Evolutionary conservation across 495 filamentous ascomycete genomes (phyloP), one percentile per base, ranked within the genome.

Genomic region (Podospora sp.): DNA sequence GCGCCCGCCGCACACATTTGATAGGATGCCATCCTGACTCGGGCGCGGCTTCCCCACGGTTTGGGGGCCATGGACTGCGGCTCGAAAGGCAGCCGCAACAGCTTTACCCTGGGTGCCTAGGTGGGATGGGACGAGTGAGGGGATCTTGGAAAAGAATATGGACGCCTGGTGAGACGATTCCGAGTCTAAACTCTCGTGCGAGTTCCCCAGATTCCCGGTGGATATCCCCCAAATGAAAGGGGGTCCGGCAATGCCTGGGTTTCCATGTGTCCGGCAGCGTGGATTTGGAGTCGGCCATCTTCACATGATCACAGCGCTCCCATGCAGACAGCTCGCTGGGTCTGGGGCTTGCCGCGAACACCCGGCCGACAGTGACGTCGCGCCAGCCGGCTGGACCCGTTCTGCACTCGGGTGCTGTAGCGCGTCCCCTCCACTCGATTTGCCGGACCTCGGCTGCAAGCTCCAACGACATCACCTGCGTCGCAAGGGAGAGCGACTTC

Each of bases 371-470:
- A 52, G 61, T 63, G 61, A 63, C 61, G 61, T 63, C 61, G 59
- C 29, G 59, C 20, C 57, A 25, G 29, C 59, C 59, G 59, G 59
- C 59, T 49, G 27, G 21, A 62, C 59, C 59, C 59, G 59, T 22
- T n/a, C 58, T 20, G 59, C 35, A 25, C 57, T 14, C 29, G 24
- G 14, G 33, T 22, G 21, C 25, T 29, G n/a, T 62, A 55, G 49
- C 63, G 52, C 36, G 33, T n/a, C 63, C 63, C 63, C 63, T 65
- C 61, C 46, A 62, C 46, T 51, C 25, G 40, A 20, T 51, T 20
- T 27, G 29, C 51, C 52, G 63, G 63, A 65, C 63, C 63, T 65
- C 63, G 63, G 63, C 63, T 57, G 33, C 24, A 26, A 14, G 26
- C 20, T 24, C 49, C 22, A 21, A 33, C 14, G 52, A 21, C 52